Evolutionary conservation across 2,329 filamentous ascomycete genomes (phyloP), one percentile per base, ranked within the genome.

Genomic region (Aphanoascus verrucosus): DNA sequence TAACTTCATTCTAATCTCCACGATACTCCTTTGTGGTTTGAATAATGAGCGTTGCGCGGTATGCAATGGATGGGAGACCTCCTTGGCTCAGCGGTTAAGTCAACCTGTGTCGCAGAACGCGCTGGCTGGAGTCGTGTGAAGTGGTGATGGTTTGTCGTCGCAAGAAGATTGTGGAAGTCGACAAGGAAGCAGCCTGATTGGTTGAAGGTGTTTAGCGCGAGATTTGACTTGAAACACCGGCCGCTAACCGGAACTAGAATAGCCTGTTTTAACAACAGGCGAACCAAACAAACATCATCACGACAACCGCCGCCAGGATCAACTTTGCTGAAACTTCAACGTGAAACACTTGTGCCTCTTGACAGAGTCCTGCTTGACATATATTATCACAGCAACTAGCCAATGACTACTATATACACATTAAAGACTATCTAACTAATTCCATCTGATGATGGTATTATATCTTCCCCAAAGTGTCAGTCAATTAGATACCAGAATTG

Each of bases 51-150:
- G 32, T 52, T 38, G 15, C 50, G 46, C 41, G 2, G 50, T 42
- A 52, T 46, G 42, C 31, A 46, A 23, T 52, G 50, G 50, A n/a
- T 31, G 7, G 4, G 12, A 28, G 19, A 40, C 4, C 41, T 40
- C 34, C 50, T 52, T 52, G 50, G 42, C 42, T 42, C 37, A 34
- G 50, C 50, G 50, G 41, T 42, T 52, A 52, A 32, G 42, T 28
- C 32, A 8, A 28, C 20, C 5, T 28, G n/a, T 35, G 1, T 38
- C 34, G 3, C 5, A n/a, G 11, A 37, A 37, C 3, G 12, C 35
- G n/a, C n/a, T n/a, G 35, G n/a, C 35, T 37, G 35, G 35, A n/a
- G 32, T 15, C 31, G 31, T 32, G 6, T 14, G 32, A 40, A 32
- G 32, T 12, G 32, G 9, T 40, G 50, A 46, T 17, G 48, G 8